phyloP scores from a whole-genome alignment of 129 eudicot species.

The Tagetes erecta region DNA sequence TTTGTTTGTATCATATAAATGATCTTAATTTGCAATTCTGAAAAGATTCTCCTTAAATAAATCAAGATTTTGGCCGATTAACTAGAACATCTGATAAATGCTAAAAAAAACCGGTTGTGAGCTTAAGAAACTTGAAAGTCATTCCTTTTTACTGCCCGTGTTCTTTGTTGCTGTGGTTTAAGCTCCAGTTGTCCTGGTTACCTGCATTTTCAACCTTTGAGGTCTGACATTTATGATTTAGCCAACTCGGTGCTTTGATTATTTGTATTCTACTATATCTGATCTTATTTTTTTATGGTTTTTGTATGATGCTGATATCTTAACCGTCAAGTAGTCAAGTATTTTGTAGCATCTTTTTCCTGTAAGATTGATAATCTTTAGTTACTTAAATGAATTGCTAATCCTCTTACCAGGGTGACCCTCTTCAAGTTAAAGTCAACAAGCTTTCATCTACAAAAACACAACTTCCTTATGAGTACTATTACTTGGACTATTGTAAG shows the following conservation, averaged over 20 bases:
- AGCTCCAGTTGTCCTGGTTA: background rate
- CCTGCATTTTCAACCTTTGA: background rate
- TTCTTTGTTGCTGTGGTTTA: background rate
- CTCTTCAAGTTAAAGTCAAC: conserved; percentile 96
- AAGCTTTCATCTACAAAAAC: conserved; percentile 96
- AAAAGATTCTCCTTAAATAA: background rate
- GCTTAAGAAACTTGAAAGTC: background rate
- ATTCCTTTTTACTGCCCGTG: background rate
- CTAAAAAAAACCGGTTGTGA: background rate
- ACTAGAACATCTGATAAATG: conserved; percentile 8
- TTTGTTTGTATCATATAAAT: background rate
- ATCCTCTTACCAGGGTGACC: conserved; percentile 62
- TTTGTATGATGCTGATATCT: background rate
- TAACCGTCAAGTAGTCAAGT: background rate
- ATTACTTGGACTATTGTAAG: conserved; percentile 83
- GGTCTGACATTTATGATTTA: background rate
- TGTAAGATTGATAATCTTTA: background rate
- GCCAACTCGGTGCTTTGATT: background rate
- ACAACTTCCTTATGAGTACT: conserved; percentile 96
- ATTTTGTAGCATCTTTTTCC: conserved; percentile 2
- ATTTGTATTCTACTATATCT: background rate
- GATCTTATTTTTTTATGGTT: background rate
- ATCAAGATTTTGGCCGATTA: background rate
- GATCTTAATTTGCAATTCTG: background rate
- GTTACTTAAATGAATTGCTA: conserved; percentile 13